These are phyloP conservation scores for Botrytis aclada DNA, from an alignment of 2,329 filamentous ascomycete species.

Conservation along the genomic window DNA sequence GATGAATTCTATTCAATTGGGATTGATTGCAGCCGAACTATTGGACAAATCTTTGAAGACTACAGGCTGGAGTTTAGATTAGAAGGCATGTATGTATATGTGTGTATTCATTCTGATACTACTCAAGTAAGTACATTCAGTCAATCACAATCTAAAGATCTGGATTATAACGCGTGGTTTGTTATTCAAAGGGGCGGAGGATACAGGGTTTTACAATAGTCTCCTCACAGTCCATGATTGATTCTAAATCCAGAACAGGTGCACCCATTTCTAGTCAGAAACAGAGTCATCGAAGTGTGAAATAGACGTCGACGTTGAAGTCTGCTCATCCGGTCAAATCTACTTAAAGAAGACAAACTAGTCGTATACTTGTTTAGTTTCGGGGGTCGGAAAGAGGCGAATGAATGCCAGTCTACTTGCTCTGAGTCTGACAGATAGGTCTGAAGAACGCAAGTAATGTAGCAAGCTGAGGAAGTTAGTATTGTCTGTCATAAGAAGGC, in stretches of 20 bases:
- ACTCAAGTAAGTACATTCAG: background rate
- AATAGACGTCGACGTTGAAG: background rate
- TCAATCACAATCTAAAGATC: background rate
- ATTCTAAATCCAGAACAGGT: too few relatives aligned
- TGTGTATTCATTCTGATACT: background rate
- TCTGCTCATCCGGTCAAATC: too few relatives aligned
- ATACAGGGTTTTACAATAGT: background rate
- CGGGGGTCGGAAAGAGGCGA: background rate
- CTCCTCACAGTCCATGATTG: background rate
- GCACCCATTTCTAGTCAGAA: background rate
- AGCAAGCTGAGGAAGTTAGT: background rate
- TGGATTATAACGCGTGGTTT: background rate
- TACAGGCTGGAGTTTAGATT: background rate
- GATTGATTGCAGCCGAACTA: background rate
- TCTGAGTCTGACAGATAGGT: background rate
- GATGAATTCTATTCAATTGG: background rate
- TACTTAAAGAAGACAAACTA: background rate
- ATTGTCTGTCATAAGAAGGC: background rate
- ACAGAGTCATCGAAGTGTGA: background rate
- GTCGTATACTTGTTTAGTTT: background rate
- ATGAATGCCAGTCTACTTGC: background rate
- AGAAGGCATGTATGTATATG: background rate
- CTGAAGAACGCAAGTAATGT: background rate
- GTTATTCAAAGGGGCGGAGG: too few relatives aligned
- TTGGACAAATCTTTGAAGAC: background rate